A percentile compares a stretch with the other conserved stretches of the same genome.
Conservation (phyloP, 78 protist species). For the Dictyostelium firmibasis region DNA sequence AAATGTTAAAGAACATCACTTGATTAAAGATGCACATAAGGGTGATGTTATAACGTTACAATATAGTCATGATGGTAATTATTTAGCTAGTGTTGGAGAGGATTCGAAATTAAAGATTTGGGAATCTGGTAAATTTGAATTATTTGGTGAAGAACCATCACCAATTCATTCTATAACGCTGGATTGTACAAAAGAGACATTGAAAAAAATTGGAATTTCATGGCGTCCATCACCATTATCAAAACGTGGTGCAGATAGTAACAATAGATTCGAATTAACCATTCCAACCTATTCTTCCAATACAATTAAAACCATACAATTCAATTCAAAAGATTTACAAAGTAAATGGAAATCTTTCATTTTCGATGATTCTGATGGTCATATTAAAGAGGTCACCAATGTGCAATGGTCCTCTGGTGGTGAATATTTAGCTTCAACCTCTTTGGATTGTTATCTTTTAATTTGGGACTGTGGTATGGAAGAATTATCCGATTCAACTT, state of each 20-base stretch:
- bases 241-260: neutral
- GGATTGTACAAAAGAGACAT: neutral
- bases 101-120: conserved; percentile 28
- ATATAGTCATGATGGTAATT: neutral
- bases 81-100: conserved; percentile 10
- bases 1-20: neutral
- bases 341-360: neutral
- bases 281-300: neutral
- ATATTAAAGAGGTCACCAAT: neutral
- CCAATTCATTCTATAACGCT: neutral
- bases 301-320: neutral
- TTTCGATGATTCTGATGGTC: conserved; percentile 2
- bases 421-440: conserved; percentile 30
- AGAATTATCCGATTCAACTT: neutral
- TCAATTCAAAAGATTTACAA: neutral
- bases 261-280: neutral
- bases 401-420: conserved; percentile 35
- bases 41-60: neutral
- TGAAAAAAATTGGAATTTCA: conserved; percentile 6
- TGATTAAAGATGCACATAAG: conserved; percentile 19
- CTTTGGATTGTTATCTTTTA: neutral
- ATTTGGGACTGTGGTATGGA: conserved; percentile 23
- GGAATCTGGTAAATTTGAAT: neutral
- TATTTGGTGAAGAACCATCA: neutral
- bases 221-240: conserved; percentile 13